A percentile compares a stretch with the other conserved stretches of the same genome.
Evolutionary conservation across 306 rosid genomes (phyloP).

Genomic region (Citrullus mucosospermus): DNA sequence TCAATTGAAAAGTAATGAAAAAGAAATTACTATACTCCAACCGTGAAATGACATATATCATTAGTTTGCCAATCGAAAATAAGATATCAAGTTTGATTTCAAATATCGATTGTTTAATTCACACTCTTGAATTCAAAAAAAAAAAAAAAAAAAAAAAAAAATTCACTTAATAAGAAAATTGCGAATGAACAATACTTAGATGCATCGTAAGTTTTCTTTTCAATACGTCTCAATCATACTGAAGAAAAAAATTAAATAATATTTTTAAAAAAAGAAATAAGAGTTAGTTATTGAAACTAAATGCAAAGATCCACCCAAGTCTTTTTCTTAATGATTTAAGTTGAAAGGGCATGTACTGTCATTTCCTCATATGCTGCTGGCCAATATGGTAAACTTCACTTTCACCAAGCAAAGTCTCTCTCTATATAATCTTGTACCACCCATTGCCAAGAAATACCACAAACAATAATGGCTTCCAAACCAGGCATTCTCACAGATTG

Average conservation of each 20-base stretch:
- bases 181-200: too few relatives aligned
- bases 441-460: neutral
- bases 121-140: too few relatives aligned
- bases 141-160: too few relatives aligned
- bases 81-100: too few relatives aligned
- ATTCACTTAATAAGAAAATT: too few relatives aligned
- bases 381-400: neutral
- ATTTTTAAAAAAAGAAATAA: too few relatives aligned
- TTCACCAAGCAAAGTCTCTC: neutral
- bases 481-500: constrained; percentile 57
- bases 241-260: too few relatives aligned
- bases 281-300: too few relatives aligned
- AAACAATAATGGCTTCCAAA: constrained; percentile 35
- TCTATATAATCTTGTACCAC: neutral
- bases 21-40: neutral
- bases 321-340: neutral
- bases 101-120: too few relatives aligned
- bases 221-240: too few relatives aligned
- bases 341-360: neutral
- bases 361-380: neutral
- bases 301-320: too few relatives aligned
- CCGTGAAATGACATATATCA: neutral
- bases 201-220: too few relatives aligned
- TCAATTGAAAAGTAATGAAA: neutral
- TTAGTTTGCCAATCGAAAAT: neutral